Evolutionary conservation across 768 basidiomycete genomes (phyloP), one percentile per base, ranked within the genome.

Genomic region (Termitomyces titanicus): DNA sequence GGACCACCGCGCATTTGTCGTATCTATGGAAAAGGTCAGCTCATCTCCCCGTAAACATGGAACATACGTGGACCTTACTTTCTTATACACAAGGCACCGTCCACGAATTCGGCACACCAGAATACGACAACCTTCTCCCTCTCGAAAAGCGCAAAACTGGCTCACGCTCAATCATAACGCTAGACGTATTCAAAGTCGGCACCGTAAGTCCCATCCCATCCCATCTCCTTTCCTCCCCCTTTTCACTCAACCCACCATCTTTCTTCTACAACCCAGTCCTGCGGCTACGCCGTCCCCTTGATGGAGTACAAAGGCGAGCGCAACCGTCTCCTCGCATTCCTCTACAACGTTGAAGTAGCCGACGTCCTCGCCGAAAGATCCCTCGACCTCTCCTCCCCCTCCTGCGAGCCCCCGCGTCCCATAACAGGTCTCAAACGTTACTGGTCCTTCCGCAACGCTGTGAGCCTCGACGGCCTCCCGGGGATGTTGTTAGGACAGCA

Each of bases 201-300:
- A 74, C 74, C 2, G 79, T 79, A 60, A 58, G 76, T 63, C 18
- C 37, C 25, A 27, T 47, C 37, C 6, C 27, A 9, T 38, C 47
- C 39, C 52, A 15, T 13, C 15, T 43, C 39, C 8, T 13, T 48
- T 38, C 20, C n/a, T 55, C 18, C 3, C 15, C 31, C n/a, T 25
- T 8, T 15, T 10, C 25, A 47, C 20, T 25, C 2, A n/a, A n/a
- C n/a, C n/a, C n/a, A n/a, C n/a, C n/a, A n/a, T n/a, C n/a, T n/a
- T n/a, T n/a, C n/a, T n/a, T n/a, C n/a, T n/a, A n/a, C n/a, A n/a
- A n/a, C 34, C 17, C 50, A 88, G 87, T 85, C 85, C 2, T 89
- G 85, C 59, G 85, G 87, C 20, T 88, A 77, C 59, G 78, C 78
- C 0, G 78, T 87, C 24, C 86, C 88, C 2, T 77, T 77, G 61